Base-by-base conservation (phyloP, 129 eudicot genomes). In the Tanacetum coccineum region DNA sequence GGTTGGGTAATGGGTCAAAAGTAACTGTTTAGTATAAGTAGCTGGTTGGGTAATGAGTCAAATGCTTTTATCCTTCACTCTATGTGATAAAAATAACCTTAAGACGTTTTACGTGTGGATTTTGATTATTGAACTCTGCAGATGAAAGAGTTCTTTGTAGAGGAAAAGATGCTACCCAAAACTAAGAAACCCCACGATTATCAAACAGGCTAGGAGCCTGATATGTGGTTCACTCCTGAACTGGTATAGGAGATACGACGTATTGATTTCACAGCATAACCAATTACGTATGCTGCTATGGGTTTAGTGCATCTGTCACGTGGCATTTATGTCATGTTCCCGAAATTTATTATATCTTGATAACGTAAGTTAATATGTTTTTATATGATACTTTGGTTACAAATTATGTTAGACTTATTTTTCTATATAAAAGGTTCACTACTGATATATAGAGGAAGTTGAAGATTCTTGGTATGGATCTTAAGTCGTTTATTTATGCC, bases 91-190 rank as follows among this genome's bases (percentile, higher is more conserved):
- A 9, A 55, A 2, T 55, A 55, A 18, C 60, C 21, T 55, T 3
- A 26, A 11, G 13, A 10, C 28, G 28, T 11, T 64, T 4, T 42
- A 65, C 3, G 3, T 30, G 5, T 13, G 28, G 36, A 32, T 36
- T 52, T 25, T 21, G 21, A 4, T 54, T 55, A 20, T 45, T 67
- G 12, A 54, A 56, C 47, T 48, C 8, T 72, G 63, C 89, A 88
- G 98, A 92, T 92, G 98, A 92, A 88, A 82, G 96, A 85, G 49
- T 85, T 85, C n/a, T 88, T 79, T 54, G 65, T 84, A 6, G 95
- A 79, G 66, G 90, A 92, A 62, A 88, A 78, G 74, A 67, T 92
- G 45, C 64, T 83, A n/a, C 12, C 78, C 55, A 85, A 78, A 57
- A 75, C 67, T 20, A 74, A 75, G 72, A 92, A 88, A 70, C 98